Evolutionary conservation across 371 early-diverging fungal genomes (phyloP).

Genomic region (Quaeritorhiza haematococci): DNA sequence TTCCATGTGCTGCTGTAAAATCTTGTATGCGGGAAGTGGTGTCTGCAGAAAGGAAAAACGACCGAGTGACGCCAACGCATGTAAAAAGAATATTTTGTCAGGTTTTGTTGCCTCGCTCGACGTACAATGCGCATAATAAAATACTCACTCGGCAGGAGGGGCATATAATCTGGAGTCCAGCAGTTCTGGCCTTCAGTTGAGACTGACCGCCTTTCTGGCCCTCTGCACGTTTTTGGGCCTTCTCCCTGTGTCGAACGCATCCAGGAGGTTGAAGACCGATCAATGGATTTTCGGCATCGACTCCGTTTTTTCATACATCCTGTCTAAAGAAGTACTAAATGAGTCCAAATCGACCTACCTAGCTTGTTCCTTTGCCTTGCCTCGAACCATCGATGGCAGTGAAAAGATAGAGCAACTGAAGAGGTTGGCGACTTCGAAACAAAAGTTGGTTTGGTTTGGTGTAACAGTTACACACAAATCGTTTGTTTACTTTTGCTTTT

Average conservation of each 20-base stretch:
- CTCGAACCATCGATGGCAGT: constrained; percentile 62
- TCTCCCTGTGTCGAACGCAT: constrained; percentile 34
- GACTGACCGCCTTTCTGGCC: constrained; percentile 38
- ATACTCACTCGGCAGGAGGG: constrained; percentile 32
- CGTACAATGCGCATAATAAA: constrained; percentile 26
- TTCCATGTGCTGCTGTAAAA: constrained; percentile 58
- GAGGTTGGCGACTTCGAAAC: too few relatives aligned
- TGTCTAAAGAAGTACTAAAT: background rate
- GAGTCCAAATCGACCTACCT: constrained; percentile 32
- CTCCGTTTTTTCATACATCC: background rate
- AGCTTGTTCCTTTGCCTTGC: constrained; percentile 55
- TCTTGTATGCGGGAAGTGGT: constrained; percentile 48
- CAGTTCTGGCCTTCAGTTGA: constrained; percentile 55
- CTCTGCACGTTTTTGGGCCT: constrained; percentile 54
- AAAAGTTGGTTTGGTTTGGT: too few relatives aligned
- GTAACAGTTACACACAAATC: too few relatives aligned
- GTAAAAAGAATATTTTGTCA: background rate
- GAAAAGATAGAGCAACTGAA: too few relatives aligned
- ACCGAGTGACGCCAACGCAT: background rate
- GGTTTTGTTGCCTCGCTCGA: background rate
- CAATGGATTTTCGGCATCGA: too few relatives aligned
- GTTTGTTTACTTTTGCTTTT: too few relatives aligned
- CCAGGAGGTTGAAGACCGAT: background rate
- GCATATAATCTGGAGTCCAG: constrained; percentile 49
- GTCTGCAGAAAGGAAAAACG: constrained; percentile 10